Base-by-base conservation (phyloP, 345 rosid genomes). In the Linum tenue region DNA sequence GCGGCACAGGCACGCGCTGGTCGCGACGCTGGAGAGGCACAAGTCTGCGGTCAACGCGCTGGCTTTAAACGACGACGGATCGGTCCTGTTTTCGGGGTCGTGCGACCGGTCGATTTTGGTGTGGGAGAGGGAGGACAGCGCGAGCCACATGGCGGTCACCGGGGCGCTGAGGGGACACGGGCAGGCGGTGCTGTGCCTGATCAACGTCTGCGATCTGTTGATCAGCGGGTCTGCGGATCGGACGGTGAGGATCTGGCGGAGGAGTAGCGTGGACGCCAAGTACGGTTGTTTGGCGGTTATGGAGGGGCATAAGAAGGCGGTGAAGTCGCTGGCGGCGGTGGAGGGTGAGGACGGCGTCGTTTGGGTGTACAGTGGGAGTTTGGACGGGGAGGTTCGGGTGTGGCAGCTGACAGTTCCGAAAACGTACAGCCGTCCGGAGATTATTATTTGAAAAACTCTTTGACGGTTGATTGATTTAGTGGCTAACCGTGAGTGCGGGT, bases 81-180 rank as follows among this genome's bases (percentile, higher is more conserved):
- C 94, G 59, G 83, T 84, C 4, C 67, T 92, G 71, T 92, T 90
- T 50, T 92, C 96, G 11, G 98, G 97, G 5, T 86, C 98, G 12
- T 92, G 96, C 68, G 98, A 92, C 77, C 85, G 98, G 53, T 90
- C 97, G 36, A 92, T 92, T 63, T 53, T 88, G 84, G 94, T 92
- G 60, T 92, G 98, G 98, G 94, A 84, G 72, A 86, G 85, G 69
- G 97, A 92, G 61, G 97, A 85, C 65, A 83, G 83, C 7, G 88
- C 83, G 3, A 78, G 75, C 65, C 79, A 85, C 78, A 86, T 90
- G 97, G 76, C 61, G 9, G 87, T 90, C 60, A 81, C 81, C 1
- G 96, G 98, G 12, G 97, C 98, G 2, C 64, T 92, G 76, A 82
- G 98, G 43, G 98, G 98, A 12, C 98, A 92, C 42, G 76, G 63